Base-by-base conservation (phyloP, 2,329 filamentous ascomycete species). In the Paecilomyces niveus region DNA sequence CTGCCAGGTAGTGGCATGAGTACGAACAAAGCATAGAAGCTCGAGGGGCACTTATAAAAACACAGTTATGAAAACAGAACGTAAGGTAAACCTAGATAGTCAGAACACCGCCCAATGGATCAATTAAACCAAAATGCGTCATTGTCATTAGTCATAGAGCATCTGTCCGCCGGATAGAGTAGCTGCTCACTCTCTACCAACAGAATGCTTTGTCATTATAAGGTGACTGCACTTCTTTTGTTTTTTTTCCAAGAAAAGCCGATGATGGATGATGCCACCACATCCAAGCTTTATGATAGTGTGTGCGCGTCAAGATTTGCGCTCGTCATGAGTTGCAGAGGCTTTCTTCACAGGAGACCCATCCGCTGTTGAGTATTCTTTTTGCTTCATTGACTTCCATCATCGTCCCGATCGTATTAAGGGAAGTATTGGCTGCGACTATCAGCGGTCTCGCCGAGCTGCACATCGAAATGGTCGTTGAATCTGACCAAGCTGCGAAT, bases 401-500 rank as follows among this genome's bases (percentile, higher is more conserved):
- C 39, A 18, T 45, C 6, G 18, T 18, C 15, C 9, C 39, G 18
- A n/a, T 18, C n/a, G n/a, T 45, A 45, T 45, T 18, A 45, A 18
- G n/a, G 39, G 15, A 45, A 21, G 39, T n/a, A 45, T 18, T 13
- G 39, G 15, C 7, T 45, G 39, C 39, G 6, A 21, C 3, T 18
- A 21, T 45, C 39, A 18, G 39, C 39, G n/a, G 21, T 52, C 10
- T 52, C 26, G 21, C 21, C 24, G 21, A 13, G 50, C 15, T 29
- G 21, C 13, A 13, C 22, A 21, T 24, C 21, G 22, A 24, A 24
- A 24, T 24, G 50, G 4, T 5, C 26, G 10, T 71, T 67, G 35
- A 66, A 64, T 39, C 67, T 65, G 57, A 78, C 78, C 61, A 81
- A 66, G 61, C 80, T 75, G 58, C 81, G 75, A 57, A 85, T 89